Percentiles rank a stretch among this genome's conserved stretches.
phyloP scores from a whole-genome alignment of 164 flowering plant genomes.

The Cinnamomum chago region DNA sequence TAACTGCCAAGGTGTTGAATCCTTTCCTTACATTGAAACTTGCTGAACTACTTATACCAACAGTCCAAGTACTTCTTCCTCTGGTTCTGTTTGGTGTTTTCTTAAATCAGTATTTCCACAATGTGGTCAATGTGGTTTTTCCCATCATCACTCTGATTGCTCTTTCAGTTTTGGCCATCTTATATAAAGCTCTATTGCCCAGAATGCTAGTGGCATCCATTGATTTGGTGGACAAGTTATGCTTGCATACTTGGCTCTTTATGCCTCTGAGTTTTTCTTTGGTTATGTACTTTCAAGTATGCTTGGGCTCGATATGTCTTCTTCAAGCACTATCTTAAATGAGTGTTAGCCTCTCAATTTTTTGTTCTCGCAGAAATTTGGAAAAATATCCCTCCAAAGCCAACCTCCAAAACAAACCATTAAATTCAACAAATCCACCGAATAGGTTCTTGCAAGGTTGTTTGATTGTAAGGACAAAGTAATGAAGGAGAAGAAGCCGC shows the following conservation, averaged over 20 bases:
- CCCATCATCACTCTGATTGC: slow-evolving; percentile 85
- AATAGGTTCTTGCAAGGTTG: no score
- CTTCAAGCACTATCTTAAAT: slow-evolving; percentile 75
- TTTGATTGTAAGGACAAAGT: no score
- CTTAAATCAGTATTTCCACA: no score
- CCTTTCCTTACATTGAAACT: slow-evolving; percentile 84
- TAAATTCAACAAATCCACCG: no score
- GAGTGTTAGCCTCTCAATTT: slow-evolving; percentile 84
- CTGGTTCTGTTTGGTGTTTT: no score
- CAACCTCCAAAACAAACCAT: not conserved
- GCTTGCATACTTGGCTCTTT: slow-evolving; percentile 57
- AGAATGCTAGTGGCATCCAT: slow-evolving; percentile 73
- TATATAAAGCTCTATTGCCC: slow-evolving; percentile 87
- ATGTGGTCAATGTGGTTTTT: slow-evolving; percentile 67
- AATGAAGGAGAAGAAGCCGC: no score
- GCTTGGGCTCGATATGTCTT: slow-evolving; percentile 61
- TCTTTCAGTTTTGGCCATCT: slow-evolving; percentile 66
- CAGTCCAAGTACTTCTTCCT: slow-evolving; percentile 81
- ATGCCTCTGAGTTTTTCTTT: slow-evolving; percentile 77
- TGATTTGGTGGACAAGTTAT: slow-evolving; percentile 70
- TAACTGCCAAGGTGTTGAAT: slow-evolving; percentile 88
- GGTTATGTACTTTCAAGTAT: slow-evolving; percentile 67
- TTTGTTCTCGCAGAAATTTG: slow-evolving; percentile 70
- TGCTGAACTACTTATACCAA: slow-evolving; percentile 74
- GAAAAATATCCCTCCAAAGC: slow-evolving; percentile 28